phyloP scores from a whole-genome alignment of 106 monocot genomes.

The Vanilla planifolia region DNA sequence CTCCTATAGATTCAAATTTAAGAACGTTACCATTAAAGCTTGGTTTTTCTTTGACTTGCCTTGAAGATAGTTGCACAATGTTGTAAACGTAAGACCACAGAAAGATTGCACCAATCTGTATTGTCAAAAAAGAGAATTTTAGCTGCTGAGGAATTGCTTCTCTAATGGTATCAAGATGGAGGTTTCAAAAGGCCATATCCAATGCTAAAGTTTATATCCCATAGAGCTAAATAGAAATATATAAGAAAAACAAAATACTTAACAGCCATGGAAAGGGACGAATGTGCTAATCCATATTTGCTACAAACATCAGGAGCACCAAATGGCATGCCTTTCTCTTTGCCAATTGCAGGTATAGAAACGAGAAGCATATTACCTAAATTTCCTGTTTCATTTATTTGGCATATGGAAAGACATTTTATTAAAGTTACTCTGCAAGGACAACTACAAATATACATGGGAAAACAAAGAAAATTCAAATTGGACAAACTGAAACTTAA shows the following conservation, averaged over 20 bases:
- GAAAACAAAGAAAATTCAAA: no score
- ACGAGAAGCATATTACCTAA: constrained; percentile 67
- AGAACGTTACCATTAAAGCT: neutral
- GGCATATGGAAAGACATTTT: neutral
- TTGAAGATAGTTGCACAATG: constrained; percentile 10
- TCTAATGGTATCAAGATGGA: no score
- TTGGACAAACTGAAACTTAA: no score
- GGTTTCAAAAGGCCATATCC: no score
- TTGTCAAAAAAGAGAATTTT: no score
- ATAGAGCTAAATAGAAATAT: no score
- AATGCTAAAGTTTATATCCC: no score
- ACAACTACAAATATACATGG: no score
- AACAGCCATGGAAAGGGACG: constrained; percentile 82
- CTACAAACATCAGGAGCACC: constrained; percentile 55
- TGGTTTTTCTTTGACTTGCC: neutral
- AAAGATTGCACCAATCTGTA: constrained; percentile 9
- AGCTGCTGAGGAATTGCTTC: no score
- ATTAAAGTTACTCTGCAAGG: no score
- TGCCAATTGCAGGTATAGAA: constrained; percentile 61
- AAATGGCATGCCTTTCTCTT: constrained; percentile 78
- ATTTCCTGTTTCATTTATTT: constrained; percentile 34
- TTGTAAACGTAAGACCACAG: constrained; percentile 17
- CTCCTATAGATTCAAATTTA: constrained; percentile 10
- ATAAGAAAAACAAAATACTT: constrained; percentile 14
- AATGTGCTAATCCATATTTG: constrained; percentile 52